Percentiles rank a stretch among this genome's conserved stretches.
Conservation (phyloP, 2,329 filamentous ascomycete species). For the Graphilbum fragrans region DNA sequence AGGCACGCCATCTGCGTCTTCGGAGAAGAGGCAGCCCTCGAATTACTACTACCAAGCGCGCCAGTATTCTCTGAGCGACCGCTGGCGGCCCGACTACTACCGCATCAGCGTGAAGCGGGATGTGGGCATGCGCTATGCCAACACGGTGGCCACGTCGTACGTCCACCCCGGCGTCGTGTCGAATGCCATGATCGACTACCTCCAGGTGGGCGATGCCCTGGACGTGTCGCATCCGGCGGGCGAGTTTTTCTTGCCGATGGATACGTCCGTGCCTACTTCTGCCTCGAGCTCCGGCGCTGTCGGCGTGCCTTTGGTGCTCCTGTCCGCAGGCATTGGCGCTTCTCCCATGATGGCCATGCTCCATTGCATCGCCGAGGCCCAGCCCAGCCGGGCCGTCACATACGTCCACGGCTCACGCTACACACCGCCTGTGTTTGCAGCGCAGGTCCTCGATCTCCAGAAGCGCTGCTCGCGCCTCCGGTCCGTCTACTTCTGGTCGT, state of each 20-base stretch:
- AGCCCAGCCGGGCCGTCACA: conserved; percentile 35
- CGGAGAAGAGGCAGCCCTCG: conserved; percentile 15
- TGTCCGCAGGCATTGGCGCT: conserved; percentile 49
- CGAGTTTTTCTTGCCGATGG: conserved; percentile 43
- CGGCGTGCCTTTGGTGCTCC: conserved; percentile 41
- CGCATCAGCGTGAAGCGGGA: conserved; percentile 63
- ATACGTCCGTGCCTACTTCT: conserved; percentile 11
- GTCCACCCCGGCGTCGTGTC: conserved; percentile 54
- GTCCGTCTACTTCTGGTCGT: conserved; percentile 37
- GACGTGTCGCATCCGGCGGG: conserved; percentile 56
- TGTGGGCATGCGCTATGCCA: conserved; percentile 32
- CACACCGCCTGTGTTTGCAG: conserved; percentile 38
- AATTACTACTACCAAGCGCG: conserved; percentile 49
- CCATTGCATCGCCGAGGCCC: conserved; percentile 34
- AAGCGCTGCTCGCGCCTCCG: conserved; percentile 21
- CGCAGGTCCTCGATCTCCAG: conserved; percentile 33
- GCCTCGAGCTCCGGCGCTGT: conserved; percentile 33
- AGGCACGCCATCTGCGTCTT: too few relatives aligned
- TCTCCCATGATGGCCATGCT: conserved; percentile 50
- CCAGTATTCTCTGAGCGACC: conserved; percentile 63
- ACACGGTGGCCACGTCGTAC: conserved; percentile 28
- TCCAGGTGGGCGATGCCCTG: conserved; percentile 48
- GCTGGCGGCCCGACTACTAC: conserved; percentile 43
- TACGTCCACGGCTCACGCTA: conserved; percentile 48
- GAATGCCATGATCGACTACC: conserved; percentile 53